phyloP scores from a whole-genome alignment of 1,284 basidiomycete species.

The Erythrobasidium hasegawianum region DNA sequence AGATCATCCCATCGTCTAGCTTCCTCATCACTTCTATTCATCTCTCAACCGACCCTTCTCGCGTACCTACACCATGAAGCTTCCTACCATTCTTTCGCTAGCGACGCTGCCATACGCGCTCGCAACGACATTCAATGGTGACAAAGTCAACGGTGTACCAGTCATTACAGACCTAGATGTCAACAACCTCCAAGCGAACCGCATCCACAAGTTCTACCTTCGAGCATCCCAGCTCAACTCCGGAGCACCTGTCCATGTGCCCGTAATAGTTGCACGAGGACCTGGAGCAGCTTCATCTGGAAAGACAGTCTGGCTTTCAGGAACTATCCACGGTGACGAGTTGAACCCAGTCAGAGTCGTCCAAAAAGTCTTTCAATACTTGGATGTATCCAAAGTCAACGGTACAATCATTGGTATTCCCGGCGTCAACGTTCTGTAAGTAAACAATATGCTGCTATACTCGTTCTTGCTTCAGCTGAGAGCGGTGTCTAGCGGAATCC shows the following conservation, averaged over 20 bases:
- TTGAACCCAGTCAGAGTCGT: conserved; percentile 5
- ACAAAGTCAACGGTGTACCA: not conserved
- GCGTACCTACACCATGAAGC: too few species aligned
- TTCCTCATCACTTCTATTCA: too few species aligned
- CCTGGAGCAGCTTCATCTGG: not conserved
- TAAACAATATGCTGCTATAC: too few species aligned
- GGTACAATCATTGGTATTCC: conserved; percentile 4
- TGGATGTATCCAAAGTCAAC: not conserved
- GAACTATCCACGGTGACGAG: conserved; percentile 16
- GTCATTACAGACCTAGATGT: conserved; percentile 15
- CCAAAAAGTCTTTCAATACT: not conserved
- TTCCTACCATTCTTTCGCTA: too few species aligned
- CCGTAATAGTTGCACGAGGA: not conserved
- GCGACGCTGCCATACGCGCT: not conserved
- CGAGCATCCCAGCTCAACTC: conserved; percentile 4
- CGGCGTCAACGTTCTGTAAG: not conserved
- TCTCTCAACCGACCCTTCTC: too few species aligned
- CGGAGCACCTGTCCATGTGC: not conserved
- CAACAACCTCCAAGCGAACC: not conserved
- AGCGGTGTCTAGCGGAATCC: too few species aligned
- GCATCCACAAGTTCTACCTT: not conserved
- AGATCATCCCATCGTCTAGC: too few species aligned
- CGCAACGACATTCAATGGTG: conserved; percentile 7
- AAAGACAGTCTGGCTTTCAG: conserved; percentile 5
- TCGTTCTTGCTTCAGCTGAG: too few species aligned